Base-by-base conservation (phyloP, 2,329 filamentous ascomycete species). In the Ceratocystis destructans region DNA sequence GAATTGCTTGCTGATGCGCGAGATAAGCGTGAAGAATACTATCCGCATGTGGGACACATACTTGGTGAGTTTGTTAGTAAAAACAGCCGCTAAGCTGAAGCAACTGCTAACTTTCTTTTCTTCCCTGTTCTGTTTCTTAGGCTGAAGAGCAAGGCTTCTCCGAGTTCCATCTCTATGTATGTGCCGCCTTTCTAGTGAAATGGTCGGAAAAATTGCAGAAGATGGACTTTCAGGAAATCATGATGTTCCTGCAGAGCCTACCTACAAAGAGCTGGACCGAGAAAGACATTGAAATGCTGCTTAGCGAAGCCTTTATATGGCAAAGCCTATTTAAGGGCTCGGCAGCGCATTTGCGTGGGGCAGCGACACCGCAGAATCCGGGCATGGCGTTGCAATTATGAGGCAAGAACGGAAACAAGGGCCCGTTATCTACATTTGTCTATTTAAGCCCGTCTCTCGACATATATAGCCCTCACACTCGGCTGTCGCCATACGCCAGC, bases 21-120 rank as follows among this genome's bases (percentile, higher is more conserved):
- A 99, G 77, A 89, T 99, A 70, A 96, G 89, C 73, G 93, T 99
- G 67, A 89, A 87, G 75, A 97, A 96, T 74, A 96, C 91, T 0
- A 96, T 99, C 70, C 83, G 94, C 71, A 99, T 99, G 94, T 99
- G 94, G 94, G 94, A 99, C 76, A 99, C 94, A 31, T 99, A 99
- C 77, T 83, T 99, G 78, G 93, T 96, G 79, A 74, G 85, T 77
- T 57, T 71, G 70, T 69, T 70, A 69, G 64, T 68, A 68, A 20
- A n/a, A 17, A 46, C 10, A 17, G 20, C 33, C 20, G 15, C 44
- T 5, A 25, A 37, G 12, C 55, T 1, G 15, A 5, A n/a, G 12
- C 31, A 57, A 3, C 17, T 22, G 31, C 25, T 44, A 37, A 64
- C 25, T n/a, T 33, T 28, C 48, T 25, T 2, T 20, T 8, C 46